These are phyloP conservation scores for Telopea speciosissima DNA, from an alignment of 177 flowering plant genomes.

Conservation along the genomic window DNA sequence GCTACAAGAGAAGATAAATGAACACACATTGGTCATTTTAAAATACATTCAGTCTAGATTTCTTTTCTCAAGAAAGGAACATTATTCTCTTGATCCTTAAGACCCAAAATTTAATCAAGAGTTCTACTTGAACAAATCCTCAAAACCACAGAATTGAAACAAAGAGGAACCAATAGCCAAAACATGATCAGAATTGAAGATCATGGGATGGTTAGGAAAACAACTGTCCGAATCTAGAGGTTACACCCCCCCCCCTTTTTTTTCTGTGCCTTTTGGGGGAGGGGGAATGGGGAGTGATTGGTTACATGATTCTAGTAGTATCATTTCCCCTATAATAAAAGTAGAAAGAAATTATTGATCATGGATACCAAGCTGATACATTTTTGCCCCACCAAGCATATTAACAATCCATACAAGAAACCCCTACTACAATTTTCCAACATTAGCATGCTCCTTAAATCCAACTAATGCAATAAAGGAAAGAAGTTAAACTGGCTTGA, in stretches of 20 bases:
- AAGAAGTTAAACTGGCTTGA: background rate
- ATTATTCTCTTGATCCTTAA: background rate
- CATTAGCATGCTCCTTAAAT: background rate
- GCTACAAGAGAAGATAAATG: background rate
- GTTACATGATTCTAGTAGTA: no score
- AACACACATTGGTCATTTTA: background rate
- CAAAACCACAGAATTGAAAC: background rate
- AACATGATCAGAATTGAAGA: background rate
- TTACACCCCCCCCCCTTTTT: no score
- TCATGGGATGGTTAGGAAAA: background rate
- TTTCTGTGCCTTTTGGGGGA: background rate
- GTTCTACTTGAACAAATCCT: background rate
- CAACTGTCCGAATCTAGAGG: background rate
- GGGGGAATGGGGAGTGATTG: no score
- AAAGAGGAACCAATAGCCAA: background rate
- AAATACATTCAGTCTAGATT: background rate
- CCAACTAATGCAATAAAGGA: background rate
- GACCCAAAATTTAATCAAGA: background rate
- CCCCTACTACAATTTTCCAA: background rate
- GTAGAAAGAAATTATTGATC: no score
- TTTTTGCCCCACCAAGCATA: no score
- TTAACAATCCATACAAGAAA: no score
- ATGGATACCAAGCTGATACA: no score
- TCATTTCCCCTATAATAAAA: no score
- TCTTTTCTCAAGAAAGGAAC: background rate